These are phyloP conservation scores for Globisporangium rhizosaccharum DNA, from an alignment of 352 stramenopile species.

Conservation along the genomic window DNA sequence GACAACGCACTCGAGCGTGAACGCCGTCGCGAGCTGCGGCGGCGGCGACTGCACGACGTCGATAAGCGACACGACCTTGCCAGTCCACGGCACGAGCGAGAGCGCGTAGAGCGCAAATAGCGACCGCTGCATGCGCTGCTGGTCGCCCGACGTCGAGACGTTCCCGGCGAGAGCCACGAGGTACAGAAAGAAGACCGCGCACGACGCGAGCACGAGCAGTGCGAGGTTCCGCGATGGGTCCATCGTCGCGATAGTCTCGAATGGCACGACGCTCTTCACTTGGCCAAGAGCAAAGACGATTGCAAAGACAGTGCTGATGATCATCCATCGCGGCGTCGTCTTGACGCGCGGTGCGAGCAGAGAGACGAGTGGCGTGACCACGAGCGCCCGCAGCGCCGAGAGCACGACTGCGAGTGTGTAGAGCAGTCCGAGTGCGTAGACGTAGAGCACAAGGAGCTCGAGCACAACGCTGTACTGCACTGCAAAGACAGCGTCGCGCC, in stretches of 20 bases:
- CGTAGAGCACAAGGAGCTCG: slow-evolving; percentile 42
- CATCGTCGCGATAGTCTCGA: slow-evolving; percentile 17
- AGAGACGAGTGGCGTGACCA: slow-evolving; percentile 32
- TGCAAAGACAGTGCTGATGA: slow-evolving; percentile 31
- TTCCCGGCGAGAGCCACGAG: slow-evolving; percentile 42
- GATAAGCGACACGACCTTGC: slow-evolving; percentile 59
- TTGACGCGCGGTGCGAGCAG: slow-evolving; percentile 21
- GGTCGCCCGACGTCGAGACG: slow-evolving; percentile 29
- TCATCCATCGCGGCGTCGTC: slow-evolving; percentile 39
- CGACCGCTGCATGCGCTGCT: slow-evolving; percentile 51
- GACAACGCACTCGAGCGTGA: slow-evolving; percentile 36
- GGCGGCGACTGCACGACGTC: slow-evolving; percentile 39
- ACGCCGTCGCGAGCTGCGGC: slow-evolving; percentile 29
- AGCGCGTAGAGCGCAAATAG: slow-evolving; percentile 49
- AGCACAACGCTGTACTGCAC: slow-evolving; percentile 14
- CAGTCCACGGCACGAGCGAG: slow-evolving; percentile 55
- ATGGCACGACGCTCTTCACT: slow-evolving; percentile 19
- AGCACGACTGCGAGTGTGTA: slow-evolving; percentile 37
- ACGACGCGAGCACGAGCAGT: slow-evolving; percentile 41
- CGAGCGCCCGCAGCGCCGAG: slow-evolving; percentile 26
- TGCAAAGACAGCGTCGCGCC: slow-evolving; percentile 8
- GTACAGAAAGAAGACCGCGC: slow-evolving; percentile 41
- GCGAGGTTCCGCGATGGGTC: slow-evolving; percentile 34
- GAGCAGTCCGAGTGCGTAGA: slow-evolving; percentile 49
- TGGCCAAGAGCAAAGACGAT: slow-evolving; percentile 36